These are phyloP conservation scores for Lichtheimia ramosa DNA, from an alignment of 371 early-diverging fungal genomes.

Conservation along the genomic window DNA sequence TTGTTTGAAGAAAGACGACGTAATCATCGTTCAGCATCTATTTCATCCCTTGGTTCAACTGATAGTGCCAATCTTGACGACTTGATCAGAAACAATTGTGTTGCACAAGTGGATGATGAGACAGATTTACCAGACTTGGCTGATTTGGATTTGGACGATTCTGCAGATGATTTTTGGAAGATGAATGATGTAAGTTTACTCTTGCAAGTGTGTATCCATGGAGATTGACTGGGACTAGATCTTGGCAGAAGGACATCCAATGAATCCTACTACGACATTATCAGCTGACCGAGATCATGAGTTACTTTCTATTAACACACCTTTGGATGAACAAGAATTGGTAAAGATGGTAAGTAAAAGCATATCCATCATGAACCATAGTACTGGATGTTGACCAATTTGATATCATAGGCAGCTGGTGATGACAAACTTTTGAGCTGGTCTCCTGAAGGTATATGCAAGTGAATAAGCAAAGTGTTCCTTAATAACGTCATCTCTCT, in stretches of 20 bases:
- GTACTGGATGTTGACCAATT: too few species aligned
- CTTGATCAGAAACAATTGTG: constrained; percentile 40
- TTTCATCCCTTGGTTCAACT: constrained; percentile 37
- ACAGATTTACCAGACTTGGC: constrained; percentile 40
- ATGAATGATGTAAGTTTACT: constrained; percentile 30
- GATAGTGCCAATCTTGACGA: constrained; percentile 48
- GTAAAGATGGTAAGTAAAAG: not conserved
- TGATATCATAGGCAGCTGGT: too few species aligned
- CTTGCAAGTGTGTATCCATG: not conserved
- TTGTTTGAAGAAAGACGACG: too few species aligned
- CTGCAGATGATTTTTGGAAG: constrained; percentile 49
- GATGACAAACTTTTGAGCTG: constrained; percentile 12
- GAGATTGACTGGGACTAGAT: not conserved
- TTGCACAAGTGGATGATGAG: constrained; percentile 41
- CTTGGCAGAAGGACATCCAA: too few species aligned
- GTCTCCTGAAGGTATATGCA: constrained; percentile 16
- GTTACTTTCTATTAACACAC: constrained; percentile 6
- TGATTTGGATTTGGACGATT: constrained; percentile 45
- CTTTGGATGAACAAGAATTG: constrained; percentile 8
- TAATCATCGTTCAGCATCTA: constrained; percentile 30
- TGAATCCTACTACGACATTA: not conserved
- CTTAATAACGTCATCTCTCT: too few species aligned
- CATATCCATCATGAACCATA: too few species aligned
- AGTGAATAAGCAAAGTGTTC: not conserved
- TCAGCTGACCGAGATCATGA: constrained; percentile 10